Percentiles rank a stretch among this genome's conserved stretches.
Conservation (phyloP, 2,329 filamentous ascomycete genomes). For the Knufia petricola region DNA sequence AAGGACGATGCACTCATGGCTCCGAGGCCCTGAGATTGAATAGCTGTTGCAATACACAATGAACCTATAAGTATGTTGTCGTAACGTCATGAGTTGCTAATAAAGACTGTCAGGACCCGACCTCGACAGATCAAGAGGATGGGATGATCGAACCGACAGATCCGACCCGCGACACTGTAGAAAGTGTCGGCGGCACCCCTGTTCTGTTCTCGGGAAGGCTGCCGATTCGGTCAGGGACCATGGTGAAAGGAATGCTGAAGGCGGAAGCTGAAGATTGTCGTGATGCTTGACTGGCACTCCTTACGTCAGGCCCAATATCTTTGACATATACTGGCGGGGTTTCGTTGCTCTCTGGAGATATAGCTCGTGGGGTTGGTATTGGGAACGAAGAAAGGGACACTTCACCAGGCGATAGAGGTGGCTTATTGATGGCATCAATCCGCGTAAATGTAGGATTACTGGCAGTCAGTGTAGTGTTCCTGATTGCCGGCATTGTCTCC, state of each 20-base stretch:
- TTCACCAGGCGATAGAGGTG: slow-evolving; percentile 4
- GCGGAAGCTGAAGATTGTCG: background rate
- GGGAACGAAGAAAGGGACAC: slow-evolving; percentile 6
- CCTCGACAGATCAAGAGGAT: too few species aligned
- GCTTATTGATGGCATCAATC: background rate
- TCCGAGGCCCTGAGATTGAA: too few species aligned
- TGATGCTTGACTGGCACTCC: background rate
- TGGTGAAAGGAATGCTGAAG: slow-evolving; percentile 9
- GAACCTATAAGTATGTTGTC: too few species aligned
- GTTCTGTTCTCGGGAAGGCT: slow-evolving; percentile 1
- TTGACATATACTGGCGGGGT: slow-evolving; percentile 5
- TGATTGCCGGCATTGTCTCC: background rate
- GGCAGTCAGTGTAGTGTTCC: background rate
- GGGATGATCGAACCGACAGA: too few species aligned
- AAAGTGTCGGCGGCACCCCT: too few species aligned
- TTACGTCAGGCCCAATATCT: background rate
- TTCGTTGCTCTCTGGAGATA: background rate
- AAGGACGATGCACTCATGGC: too few species aligned
- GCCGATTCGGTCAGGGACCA: slow-evolving; percentile 1
- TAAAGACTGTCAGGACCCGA: too few species aligned
- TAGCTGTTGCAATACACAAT: too few species aligned
- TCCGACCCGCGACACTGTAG: too few species aligned
- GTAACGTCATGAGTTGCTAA: too few species aligned
- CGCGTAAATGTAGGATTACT: background rate
- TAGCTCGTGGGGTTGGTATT: slow-evolving; percentile 2